Base-by-base conservation (phyloP, 177 flowering plant genomes). In the Vitis hybrid region DNA sequence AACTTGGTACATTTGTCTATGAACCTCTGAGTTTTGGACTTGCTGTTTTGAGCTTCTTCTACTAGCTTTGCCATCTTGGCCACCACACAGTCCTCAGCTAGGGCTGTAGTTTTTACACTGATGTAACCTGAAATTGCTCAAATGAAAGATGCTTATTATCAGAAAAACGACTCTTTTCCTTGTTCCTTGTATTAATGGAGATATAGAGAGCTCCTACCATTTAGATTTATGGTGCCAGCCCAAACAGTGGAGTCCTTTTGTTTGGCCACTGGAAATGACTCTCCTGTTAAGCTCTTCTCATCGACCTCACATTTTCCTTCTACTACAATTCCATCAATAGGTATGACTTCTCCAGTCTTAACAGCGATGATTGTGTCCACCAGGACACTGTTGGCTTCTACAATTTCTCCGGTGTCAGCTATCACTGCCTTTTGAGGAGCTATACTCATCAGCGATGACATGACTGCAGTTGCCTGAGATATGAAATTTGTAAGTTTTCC, bases 41-140 rank as follows among this genome's bases (percentile, higher is more conserved):
- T 89, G 71, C 72, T 88, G 75, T 85, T 86, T 67, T 93, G 97
- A 49, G 99, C 99, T 74, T 95, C 98, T 75, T 93, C 98, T 3
- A 95, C 99, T 3, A 95, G 86, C 80, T 86, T 90, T 14, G 96
- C 90, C 99, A 95, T 93, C 76, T 82, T 89, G 26, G 98, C 90
- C 67, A 95, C 94, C 15, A 85, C 88, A 67, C 97, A 89, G 65
- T 93, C 96, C 70, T 93, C 91, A 12, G 97, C 89, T 53, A 89
- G 26, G 13, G 89, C 89, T 13, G 94, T 88, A 21, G 99, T 93
- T 69, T 72, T 86, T 2, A 95, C 82, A 56, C 85, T 89, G 48
- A 95, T 79, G 66, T 93, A 95, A 55, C 98, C 98, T 93, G 65
- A 19, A 63, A 66, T 51, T 3, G n/a, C 14, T 39, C 67, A 22